Conservation (phyloP, 495 filamentous ascomycete genomes). For the Astrocystis sublimbata region DNA sequence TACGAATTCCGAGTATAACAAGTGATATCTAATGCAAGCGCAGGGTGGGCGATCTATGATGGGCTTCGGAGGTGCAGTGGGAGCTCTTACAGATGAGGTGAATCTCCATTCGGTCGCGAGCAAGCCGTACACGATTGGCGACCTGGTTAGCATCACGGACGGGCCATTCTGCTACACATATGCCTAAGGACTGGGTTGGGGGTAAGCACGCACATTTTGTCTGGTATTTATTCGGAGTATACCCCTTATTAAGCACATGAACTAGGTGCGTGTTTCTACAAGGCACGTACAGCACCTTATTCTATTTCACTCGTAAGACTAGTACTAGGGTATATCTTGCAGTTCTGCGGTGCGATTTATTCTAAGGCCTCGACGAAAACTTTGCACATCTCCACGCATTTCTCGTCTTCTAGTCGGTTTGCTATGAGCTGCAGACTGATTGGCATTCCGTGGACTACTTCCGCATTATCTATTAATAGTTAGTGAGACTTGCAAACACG, state of each 20-base stretch:
- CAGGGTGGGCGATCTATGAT: conserved; percentile 31
- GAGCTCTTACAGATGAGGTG: conserved; percentile 32
- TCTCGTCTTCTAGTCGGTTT: conserved; percentile 78
- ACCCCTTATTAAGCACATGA: background rate
- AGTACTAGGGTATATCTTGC: background rate
- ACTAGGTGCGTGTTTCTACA: background rate
- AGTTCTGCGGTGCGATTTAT: background rate
- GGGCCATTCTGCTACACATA: conserved; percentile 42
- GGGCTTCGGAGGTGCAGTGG: conserved; percentile 26
- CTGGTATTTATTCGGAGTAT: background rate
- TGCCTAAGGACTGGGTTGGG: conserved; percentile 19
- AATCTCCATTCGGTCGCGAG: conserved; percentile 28
- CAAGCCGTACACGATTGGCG: conserved; percentile 32
- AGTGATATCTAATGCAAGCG: background rate
- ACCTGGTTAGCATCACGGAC: conserved; percentile 34
- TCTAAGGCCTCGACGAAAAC: conserved; percentile 57
- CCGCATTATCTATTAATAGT: conserved; percentile 55
- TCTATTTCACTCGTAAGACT: background rate
- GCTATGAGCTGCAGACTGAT: conserved; percentile 81
- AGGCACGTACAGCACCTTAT: background rate
- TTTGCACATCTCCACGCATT: conserved; percentile 76
- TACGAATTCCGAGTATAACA: background rate
- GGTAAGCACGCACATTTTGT: background rate
- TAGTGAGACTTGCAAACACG: background rate
- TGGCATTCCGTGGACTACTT: conserved; percentile 73